These are phyloP conservation scores for Fusarium protoensiforme DNA, from an alignment of 2,329 filamentous ascomycete genomes.

Conservation along the genomic window DNA sequence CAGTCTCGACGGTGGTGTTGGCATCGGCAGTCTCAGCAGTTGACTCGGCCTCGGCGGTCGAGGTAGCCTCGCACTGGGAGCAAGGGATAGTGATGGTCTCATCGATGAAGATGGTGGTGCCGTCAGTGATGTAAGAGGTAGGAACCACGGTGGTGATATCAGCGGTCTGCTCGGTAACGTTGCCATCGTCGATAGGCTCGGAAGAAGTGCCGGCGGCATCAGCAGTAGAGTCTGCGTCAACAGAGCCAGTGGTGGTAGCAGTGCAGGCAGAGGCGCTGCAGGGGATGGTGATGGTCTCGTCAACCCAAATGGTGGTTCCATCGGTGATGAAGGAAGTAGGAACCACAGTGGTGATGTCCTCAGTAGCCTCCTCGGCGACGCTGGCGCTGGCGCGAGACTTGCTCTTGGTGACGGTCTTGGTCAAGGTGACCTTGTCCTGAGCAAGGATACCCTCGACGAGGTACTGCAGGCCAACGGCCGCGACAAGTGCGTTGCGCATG, in stretches of 20 bases:
- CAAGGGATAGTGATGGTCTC: conserved; percentile 35
- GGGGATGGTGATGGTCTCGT: conserved; percentile 33
- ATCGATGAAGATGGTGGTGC: conserved; percentile 32
- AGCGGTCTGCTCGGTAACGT: conserved; percentile 21
- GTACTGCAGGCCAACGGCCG: conserved; percentile 39
- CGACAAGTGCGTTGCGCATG: conserved; percentile 36
- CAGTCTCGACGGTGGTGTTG: conserved; percentile 13
- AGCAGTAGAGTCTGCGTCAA: background rate
- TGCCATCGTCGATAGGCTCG: background rate
- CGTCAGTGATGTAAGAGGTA: conserved; percentile 31
- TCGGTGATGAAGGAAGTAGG: conserved; percentile 33
- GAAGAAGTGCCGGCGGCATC: background rate
- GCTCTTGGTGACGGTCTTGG: conserved; percentile 21
- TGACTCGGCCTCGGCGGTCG: conserved; percentile 1
- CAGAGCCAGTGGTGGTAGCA: conserved; percentile 4
- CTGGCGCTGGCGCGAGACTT: conserved; percentile 27
- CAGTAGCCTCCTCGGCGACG: conserved; percentile 24
- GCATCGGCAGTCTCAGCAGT: conserved; percentile 16
- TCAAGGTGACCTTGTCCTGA: conserved; percentile 31
- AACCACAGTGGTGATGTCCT: conserved; percentile 27
- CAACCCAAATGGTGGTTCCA: conserved; percentile 31
- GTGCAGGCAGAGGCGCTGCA: conserved; percentile 14
- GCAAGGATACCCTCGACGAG: conserved; percentile 35
- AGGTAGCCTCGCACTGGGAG: conserved; percentile 25
- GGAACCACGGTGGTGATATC: conserved; percentile 29